Evolutionary conservation across 2,329 filamentous ascomycete species (phyloP), one percentile per base, ranked within the genome.

Genomic region (Teratosphaeria viscida): DNA sequence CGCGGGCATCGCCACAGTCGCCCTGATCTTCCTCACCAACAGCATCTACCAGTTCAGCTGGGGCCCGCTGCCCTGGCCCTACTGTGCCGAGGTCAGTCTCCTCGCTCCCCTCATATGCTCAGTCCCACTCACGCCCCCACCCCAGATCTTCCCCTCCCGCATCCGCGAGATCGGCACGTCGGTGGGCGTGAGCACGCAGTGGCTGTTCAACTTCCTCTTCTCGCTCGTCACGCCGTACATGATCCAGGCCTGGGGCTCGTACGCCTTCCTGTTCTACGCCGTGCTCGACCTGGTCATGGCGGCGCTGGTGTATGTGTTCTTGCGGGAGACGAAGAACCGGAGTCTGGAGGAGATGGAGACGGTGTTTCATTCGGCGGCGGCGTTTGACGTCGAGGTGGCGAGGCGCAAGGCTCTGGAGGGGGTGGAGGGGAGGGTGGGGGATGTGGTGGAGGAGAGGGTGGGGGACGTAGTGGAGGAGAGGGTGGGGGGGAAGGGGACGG

Each of bases 1-100:
- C 19, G 65, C 77, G 1, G 79, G 77, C 0, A 79, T 82, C 34
- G 77, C 77, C 1, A 84, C 80, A 0, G 75, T 84, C 0, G 76
- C 78, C 0, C 71, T 84, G 35, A 82, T 84, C 55, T 84, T 83
- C 66, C 69, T 83, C 10, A 79, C 79, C 56, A 79, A 82, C 39
- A 76, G 81, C 65, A 76, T 74, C 2, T 83, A 81, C 65, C 79
- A 79, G 37, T 77, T 79, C 47, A 78, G 75, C 0, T 82, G 79
- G 79, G 80, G 80, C 0, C 79, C 79, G 2, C 73, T 82, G 2
- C 76, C 78, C 16, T 82, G 80, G 79, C 73, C 80, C 1, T 82
- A 81, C 65, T 74, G 77, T 61, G 74, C 75, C 1, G 67, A 68
- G 63, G 65, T 66, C 19, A 54, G 62, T 47, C 3, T 58, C 12